Base-by-base conservation (phyloP, 495 filamentous ascomycete species). In the Pyrenopolyporus hunteri region DNA sequence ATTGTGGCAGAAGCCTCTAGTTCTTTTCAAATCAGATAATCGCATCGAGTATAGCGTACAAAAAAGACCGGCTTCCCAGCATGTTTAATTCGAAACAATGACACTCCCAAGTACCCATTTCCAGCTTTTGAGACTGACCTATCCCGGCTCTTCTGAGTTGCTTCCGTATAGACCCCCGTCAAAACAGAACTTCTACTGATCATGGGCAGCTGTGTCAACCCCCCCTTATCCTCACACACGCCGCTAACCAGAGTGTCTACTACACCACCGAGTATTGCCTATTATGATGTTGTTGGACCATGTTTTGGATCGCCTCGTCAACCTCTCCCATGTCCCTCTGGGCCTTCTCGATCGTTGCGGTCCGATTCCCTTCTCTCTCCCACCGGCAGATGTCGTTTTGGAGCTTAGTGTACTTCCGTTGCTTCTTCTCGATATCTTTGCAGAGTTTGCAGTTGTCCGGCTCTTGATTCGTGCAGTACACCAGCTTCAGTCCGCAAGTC, bases 401-500 rank as follows among this genome's bases (percentile, higher is more conserved):
- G 80, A 96, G 90, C 75, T 89, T 87, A 68, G 73, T 78, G 66
- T 87, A 83, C 61, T 92, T 88, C 44, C 92, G 85, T 69, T 81
- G 74, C 75, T 96, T 97, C 73, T 91, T 93, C 64, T 91, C 86
- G 69, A 96, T 89, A 77, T 94, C 92, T 65, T 93, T 89, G 83
- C 94, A 98, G 60, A 91, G 81, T 65, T 87, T 88, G 79, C 93
- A 97, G 64, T 85, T 84, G 44, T 79, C 78, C 64, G 59, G 63
- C 63, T 83, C 67, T 69, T 82, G 73, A 62, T 82, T 69, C 72
- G 90, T 85, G 77, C 87, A 73, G 78, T 85, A 85, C 71, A 97
- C 87, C 70, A 97, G 86, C 80, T 89, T 94, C 81, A 97, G 92
- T 67, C 94, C 94, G 77, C 94, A 98, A 35, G 94, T 98, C 82